These are phyloP conservation scores for Gaultheria prostrata DNA, from an alignment of 148 eudicot species.

Conservation along the genomic window DNA sequence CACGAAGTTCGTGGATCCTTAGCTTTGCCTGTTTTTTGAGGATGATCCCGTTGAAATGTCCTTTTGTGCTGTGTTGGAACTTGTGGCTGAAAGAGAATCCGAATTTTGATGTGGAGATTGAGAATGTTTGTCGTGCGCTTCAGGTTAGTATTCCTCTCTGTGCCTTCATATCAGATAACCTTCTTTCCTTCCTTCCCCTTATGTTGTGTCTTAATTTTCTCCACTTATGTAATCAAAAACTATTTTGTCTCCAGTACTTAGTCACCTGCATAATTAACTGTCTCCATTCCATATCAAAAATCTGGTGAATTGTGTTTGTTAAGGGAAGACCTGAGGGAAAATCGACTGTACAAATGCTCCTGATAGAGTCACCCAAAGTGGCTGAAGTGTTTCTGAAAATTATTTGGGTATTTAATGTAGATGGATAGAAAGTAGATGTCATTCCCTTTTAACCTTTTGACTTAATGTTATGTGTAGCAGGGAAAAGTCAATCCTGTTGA, in stretches of 20 bases:
- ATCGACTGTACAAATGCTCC: too few species aligned
- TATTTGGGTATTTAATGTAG: background rate
- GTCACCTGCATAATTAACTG: background rate
- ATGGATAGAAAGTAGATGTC: background rate
- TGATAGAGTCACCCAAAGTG: too few species aligned
- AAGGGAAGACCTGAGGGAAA: background rate
- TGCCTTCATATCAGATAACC: background rate
- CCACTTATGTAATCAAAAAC: background rate
- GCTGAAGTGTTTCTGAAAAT: conserved; percentile 3
- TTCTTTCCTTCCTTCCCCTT: background rate
- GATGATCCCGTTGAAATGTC: conserved; percentile 35
- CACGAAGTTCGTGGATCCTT: conserved; percentile 86
- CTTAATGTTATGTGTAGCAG: background rate
- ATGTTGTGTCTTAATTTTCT: background rate
- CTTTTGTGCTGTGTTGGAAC: conserved; percentile 88
- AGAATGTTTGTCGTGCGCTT: conserved; percentile 64
- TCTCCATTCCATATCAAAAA: background rate
- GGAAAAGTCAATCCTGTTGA: too few species aligned
- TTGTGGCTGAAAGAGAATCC: conserved; percentile 71
- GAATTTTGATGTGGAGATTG: conserved; percentile 71
- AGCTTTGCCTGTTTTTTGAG: conserved; percentile 73
- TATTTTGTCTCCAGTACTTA: background rate
- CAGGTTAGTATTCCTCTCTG: conserved; percentile 47
- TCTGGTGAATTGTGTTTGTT: background rate
- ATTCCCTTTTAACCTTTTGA: background rate